phyloP scores from a whole-genome alignment of 2,329 filamentous ascomycete species.

The Tolypocladium cylindrosporum region DNA sequence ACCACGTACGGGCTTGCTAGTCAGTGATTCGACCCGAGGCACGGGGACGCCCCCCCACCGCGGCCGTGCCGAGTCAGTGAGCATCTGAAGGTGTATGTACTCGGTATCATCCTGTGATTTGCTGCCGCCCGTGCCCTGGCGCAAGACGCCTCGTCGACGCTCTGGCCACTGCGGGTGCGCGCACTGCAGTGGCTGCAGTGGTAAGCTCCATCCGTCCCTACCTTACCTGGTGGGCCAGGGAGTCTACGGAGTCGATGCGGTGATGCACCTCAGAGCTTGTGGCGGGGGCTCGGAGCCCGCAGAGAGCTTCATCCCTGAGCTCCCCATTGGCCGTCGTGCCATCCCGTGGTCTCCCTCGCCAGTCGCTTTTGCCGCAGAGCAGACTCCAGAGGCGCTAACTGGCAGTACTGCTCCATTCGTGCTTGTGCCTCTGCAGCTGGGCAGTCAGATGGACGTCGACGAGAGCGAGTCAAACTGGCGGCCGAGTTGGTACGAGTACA shows the following conservation, averaged over 20 bases:
- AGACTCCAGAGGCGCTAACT: not conserved
- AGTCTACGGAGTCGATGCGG: not conserved
- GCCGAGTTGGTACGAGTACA: not conserved
- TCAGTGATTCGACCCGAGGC: not conserved
- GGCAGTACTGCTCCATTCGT: not conserved
- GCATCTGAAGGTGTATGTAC: not conserved
- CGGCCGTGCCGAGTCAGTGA: slow-evolving; percentile 7
- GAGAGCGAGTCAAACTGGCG: not conserved
- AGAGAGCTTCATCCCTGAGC: not conserved
- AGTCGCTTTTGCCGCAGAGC: not conserved
- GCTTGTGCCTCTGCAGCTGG: not conserved
- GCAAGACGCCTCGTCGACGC: not conserved
- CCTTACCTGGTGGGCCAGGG: not conserved
- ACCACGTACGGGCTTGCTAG: not conserved
- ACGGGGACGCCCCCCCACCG: not conserved
- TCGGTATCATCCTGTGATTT: slow-evolving; percentile 2
- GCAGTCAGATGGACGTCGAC: not conserved
- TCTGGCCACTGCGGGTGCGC: not conserved
- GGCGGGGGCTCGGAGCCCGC: not conserved
- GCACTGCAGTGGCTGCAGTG: not conserved
- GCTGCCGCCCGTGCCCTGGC: slow-evolving; percentile 2
- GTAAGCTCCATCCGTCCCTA: not conserved
- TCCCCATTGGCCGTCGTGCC: not conserved
- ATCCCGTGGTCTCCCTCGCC: not conserved
- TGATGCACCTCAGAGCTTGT: not conserved